phyloP scores from a whole-genome alignment of 768 basidiomycete species.

The Vararia minispora region DNA sequence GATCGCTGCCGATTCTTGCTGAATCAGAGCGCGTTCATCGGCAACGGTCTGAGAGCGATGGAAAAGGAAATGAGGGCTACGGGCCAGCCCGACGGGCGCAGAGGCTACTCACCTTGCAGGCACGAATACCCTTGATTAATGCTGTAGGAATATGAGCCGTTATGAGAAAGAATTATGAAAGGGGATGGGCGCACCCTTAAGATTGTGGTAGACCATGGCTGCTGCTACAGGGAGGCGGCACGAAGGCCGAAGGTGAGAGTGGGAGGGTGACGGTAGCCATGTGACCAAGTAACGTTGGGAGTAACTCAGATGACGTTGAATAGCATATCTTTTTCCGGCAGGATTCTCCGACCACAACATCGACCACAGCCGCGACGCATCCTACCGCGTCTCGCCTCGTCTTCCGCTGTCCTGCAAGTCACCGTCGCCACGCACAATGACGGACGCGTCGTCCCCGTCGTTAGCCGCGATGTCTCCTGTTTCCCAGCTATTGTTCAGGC shows the following conservation, averaged over 20 bases:
- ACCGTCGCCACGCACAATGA: too few relatives aligned
- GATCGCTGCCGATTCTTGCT: slow-evolving; percentile 95
- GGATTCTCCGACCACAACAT: too few relatives aligned
- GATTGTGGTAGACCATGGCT: slow-evolving; percentile 73
- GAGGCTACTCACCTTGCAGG: slow-evolving; percentile 63
- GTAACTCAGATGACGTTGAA: too few relatives aligned
- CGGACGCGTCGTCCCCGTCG: too few relatives aligned
- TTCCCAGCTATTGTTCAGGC: slow-evolving; percentile 54
- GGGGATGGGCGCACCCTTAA: slow-evolving; percentile 49
- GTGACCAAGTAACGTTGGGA: too few relatives aligned
- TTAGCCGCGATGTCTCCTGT: slow-evolving; percentile 59
- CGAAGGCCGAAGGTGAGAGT: too few relatives aligned
- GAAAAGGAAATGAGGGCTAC: slow-evolving; percentile 16
- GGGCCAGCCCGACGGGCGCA: not conserved
- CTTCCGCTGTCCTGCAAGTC: too few relatives aligned
- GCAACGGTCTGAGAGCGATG: slow-evolving; percentile 83
- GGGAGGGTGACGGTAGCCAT: too few relatives aligned
- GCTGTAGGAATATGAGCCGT: slow-evolving; percentile 37
- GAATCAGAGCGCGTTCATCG: slow-evolving; percentile 93
- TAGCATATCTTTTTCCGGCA: too few relatives aligned
- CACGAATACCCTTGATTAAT: slow-evolving; percentile 94
- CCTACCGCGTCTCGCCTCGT: too few relatives aligned
- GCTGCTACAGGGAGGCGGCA: too few relatives aligned
- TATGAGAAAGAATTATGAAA: not conserved
- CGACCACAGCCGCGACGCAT: too few relatives aligned